Evolutionary conservation across 805 yeast species (phyloP), one percentile per base, ranked within the genome.

Genomic region (Candida bentonensis): DNA sequence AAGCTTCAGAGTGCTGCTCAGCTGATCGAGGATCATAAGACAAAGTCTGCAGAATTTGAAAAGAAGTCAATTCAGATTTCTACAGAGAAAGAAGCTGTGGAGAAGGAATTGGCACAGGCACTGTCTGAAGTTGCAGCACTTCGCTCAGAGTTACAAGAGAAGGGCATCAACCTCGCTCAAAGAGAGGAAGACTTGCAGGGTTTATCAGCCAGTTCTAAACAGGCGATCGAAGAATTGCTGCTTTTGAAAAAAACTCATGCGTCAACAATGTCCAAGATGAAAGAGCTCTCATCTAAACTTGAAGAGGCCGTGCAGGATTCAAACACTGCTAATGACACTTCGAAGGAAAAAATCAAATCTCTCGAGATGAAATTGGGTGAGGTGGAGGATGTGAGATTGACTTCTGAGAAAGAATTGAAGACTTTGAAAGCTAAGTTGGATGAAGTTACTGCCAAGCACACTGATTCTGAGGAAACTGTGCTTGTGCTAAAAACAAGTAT

Each of bases 1-100:
- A 73, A 72, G 52, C 52, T 74, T 33, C 67, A 68, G 50, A 57
- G 64, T 1, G 55, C 75, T 15, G 73, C 74, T 1, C 47, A 53
- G 3, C 57, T 58, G 25, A 49, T 64, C 20, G 60, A 54, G 26
- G 50, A 51, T 13, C 47, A n/a, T 43, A 47, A 13, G 42, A 42
- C 15, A 9, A 23, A 15, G 42, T 15, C 44, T 23, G 42, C 15
- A 5, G 39, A 43, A 36, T 22, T 46, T 20, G 42, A 34, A 22
- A 45, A 50, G 13, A 56, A 55, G 13, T 43, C 58, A 2, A 54
- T 57, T 11, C 47, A 47, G 15, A 15, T 44, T 3, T 44, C 51
- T 9, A 44, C 47, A 21, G 47, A 47, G 3, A 48, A 49, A 21
- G 56, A 51, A 25, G 52, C 48, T 7, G 49, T 53, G n/a, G 51